Base-by-base conservation (phyloP, 768 basidiomycete genomes). In the Xerocomellus amylosporus region DNA sequence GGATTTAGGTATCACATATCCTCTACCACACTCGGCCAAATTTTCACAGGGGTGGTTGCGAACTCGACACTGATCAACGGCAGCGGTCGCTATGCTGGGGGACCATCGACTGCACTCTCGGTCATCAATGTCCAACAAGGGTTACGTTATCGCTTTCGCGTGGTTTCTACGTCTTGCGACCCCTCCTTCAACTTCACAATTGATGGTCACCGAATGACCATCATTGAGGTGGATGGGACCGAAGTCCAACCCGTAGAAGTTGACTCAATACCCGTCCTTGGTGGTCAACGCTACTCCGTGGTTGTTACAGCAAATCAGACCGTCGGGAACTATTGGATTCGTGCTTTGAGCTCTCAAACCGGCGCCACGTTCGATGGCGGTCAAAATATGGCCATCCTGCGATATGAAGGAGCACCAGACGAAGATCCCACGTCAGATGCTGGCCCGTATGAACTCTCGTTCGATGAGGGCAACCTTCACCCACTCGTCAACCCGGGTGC, bases 301-400 rank as follows among this genome's bases (percentile, higher is more conserved):
- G 69, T 81, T 8, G 58, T 80, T 13, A 71, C 60, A n/a, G 77
- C 79, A 15, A 69, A 79, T 56, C 72, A 80, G 46, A 60, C 71
- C 0, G 60, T 77, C 24, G 71, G 65, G 8, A 84, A 82, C 63
- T 84, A 84, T 64, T 85, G 79, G 79, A 73, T 81, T 30, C 75
- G n/a, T n/a, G n/a, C n/a, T n/a, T n/a, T n/a, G n/a, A n/a, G n/a
- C n/a, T n/a, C n/a, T n/a, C n/a, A n/a, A n/a, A n/a, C n/a, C n/a
- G n/a, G n/a, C n/a, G n/a, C n/a, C n/a, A n/a, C n/a, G n/a, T n/a
- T n/a, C n/a, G n/a, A n/a, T n/a, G n/a, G n/a, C n/a, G n/a, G n/a
- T n/a, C n/a, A n/a, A n/a, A n/a, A n/a, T n/a, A n/a, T n/a, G n/a
- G n/a, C n/a, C n/a, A n/a, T n/a, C n/a, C n/a, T n/a, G n/a, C n/a